phyloP scores from a whole-genome alignment of 1,284 basidiomycete species.

The Porphyrellus sp. region DNA sequence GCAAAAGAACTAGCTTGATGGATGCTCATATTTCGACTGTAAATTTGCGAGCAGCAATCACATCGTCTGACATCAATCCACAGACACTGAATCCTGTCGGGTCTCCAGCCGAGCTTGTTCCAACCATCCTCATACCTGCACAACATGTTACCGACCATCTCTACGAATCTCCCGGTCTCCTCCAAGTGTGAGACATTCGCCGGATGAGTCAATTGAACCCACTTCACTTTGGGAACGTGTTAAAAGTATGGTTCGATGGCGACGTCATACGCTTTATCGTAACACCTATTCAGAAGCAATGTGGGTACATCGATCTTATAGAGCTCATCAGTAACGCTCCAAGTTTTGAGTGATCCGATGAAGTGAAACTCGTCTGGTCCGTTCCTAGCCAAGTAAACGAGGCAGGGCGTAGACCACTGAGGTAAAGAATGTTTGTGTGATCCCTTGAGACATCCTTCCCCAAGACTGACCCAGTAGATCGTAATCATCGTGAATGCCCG shows the following conservation, averaged over 20 bases:
- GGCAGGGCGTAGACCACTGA: neutral
- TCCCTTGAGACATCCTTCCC: slow-evolving; percentile 49
- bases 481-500: slow-evolving; percentile 39
- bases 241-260: slow-evolving; percentile 45
- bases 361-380: slow-evolving; percentile 52
- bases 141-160: slow-evolving; percentile 39
- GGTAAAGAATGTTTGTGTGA: slow-evolving; percentile 31
- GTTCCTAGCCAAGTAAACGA: slow-evolving; percentile 39
- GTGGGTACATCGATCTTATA: slow-evolving; percentile 47
- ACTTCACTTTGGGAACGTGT: slow-evolving; percentile 44
- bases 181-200: slow-evolving; percentile 48
- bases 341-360: slow-evolving; percentile 47
- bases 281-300: slow-evolving; percentile 49
- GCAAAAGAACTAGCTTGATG: slow-evolving; percentile 31
- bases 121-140: slow-evolving; percentile 6
- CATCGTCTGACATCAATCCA: neutral
- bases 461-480: slow-evolving; percentile 48
- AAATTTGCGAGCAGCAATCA: slow-evolving; percentile 3
- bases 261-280: slow-evolving; percentile 50
- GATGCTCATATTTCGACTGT: slow-evolving; percentile 8
- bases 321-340: slow-evolving; percentile 44
- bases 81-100: neutral
- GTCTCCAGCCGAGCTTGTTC: neutral
- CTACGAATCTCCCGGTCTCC: slow-evolving; percentile 45
- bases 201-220: slow-evolving; percentile 46